These are phyloP conservation scores for Harringtonia lauricola DNA, from an alignment of 2,329 filamentous ascomycete genomes.

Conservation along the genomic window DNA sequence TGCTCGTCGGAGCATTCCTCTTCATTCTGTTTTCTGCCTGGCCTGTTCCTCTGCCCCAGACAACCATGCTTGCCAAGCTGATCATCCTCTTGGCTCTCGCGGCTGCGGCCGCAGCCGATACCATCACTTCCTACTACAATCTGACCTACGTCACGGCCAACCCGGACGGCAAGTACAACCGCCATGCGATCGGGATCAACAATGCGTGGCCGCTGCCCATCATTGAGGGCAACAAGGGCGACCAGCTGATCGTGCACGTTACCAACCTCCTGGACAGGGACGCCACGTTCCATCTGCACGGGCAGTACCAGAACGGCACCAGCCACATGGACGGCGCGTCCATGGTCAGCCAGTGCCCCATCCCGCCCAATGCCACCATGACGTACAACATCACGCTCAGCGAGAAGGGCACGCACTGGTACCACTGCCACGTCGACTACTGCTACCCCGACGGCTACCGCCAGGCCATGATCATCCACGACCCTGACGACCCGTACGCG, in stretches of 20 bases:
- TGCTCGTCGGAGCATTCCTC: no score
- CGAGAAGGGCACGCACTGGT: conserved; percentile 62
- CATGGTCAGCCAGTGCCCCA: conserved; percentile 54
- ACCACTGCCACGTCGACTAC: conserved; percentile 56
- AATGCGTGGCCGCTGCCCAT: conserved; percentile 61
- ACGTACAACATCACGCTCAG: conserved; percentile 58
- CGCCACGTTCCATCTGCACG: conserved; percentile 60
- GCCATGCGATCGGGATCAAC: conserved; percentile 69
- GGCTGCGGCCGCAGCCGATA: conserved; percentile 22
- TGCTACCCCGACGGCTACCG: conserved; percentile 55
- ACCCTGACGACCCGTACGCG: conserved; percentile 45
- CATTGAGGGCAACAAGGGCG: conserved; percentile 52
- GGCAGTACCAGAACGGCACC: conserved; percentile 57
- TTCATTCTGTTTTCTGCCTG: no score
- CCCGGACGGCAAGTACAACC: conserved; percentile 54
- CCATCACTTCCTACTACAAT: conserved; percentile 52
- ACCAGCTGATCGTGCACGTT: conserved; percentile 48
- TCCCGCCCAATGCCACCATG: conserved; percentile 50
- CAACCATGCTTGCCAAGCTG: conserved; percentile 7
- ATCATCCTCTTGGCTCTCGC: conserved; percentile 7
- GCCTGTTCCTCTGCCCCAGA: no score
- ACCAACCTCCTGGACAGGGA: conserved; percentile 46
- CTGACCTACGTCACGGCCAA: conserved; percentile 61
- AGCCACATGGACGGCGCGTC: conserved; percentile 60
- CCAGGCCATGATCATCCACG: conserved; percentile 24